phyloP scores from a whole-genome alignment of 2,329 filamentous ascomycete genomes.

The Cyanodermella asteris region DNA sequence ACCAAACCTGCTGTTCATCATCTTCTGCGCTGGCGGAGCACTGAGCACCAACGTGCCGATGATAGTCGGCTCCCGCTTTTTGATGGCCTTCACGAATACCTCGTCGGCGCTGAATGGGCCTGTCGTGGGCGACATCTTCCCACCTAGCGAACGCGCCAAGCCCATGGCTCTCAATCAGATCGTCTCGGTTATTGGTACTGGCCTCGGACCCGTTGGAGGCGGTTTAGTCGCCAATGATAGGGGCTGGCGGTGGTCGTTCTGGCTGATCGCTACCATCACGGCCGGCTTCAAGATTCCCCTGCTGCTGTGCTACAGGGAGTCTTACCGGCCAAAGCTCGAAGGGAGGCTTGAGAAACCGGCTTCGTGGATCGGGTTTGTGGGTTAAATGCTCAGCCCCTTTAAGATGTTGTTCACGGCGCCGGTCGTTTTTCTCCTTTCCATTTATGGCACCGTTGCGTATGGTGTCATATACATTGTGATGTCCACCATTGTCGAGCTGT shows the following conservation, averaged over 20 bases:
- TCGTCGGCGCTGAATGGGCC: constrained; percentile 33
- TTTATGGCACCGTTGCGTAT: constrained; percentile 34
- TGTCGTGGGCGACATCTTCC: constrained; percentile 13
- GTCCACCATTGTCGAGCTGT: constrained; percentile 28
- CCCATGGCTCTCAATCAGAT: constrained; percentile 42
- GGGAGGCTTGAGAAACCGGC: constrained; percentile 8
- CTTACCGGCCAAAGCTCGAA: constrained; percentile 39
- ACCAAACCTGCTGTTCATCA: constrained; percentile 31
- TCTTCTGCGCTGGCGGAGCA: constrained; percentile 39
- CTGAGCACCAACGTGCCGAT: constrained; percentile 29
- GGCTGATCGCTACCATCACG: constrained; percentile 39
- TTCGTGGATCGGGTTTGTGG: constrained; percentile 11
- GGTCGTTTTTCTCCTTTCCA: constrained; percentile 31
- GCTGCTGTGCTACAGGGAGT: constrained; percentile 41
- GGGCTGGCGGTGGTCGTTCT: constrained; percentile 57
- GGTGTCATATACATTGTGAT: constrained; percentile 39
- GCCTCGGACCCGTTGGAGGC: constrained; percentile 42
- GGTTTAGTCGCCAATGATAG: constrained; percentile 41
- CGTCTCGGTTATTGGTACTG: constrained; percentile 41
- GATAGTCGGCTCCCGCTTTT: constrained; percentile 35
- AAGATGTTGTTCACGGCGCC: constrained; percentile 32
- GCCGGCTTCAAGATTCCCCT: constrained; percentile 39
- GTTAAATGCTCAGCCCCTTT: constrained; percentile 29
- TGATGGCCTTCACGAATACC: too few species aligned
- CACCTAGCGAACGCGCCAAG: constrained; percentile 15